Evolutionary conservation across 495 filamentous ascomycete species (phyloP), one percentile per base, ranked within the genome.

Genomic region (Hyaloscypha finlandica): DNA sequence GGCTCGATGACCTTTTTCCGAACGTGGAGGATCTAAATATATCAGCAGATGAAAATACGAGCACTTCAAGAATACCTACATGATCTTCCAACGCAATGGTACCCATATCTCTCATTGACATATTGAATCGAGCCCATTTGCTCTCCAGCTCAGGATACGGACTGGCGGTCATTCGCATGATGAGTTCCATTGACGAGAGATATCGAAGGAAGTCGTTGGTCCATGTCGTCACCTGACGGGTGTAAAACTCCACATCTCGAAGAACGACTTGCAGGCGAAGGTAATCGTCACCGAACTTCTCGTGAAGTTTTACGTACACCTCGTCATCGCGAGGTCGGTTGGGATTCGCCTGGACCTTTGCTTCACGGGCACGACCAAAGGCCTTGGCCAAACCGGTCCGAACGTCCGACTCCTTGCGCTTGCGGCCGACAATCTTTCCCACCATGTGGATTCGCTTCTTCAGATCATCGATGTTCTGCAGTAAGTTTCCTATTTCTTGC

Each of bases 381-480:
- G 90, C 92, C 70, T 96, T 94, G 3, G 91, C 89, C 25, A 98
- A 78, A 22, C 92, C 91, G 42, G 89, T 81, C 56, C 91, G 86
- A 61, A 94, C 90, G 79, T 97, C 93, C 0, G 92, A 93, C 67
- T 97, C 92, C 73, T 96, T 96, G 68, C 92, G 88, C 77, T 95
- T 95, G 51, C 92, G 85, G 56, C 88, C 64, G 48, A 95, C 89
- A 68, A 96, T 93, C 75, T 96, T 89, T 6, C 90, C 92, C 31
- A 98, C 89, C 63, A 96, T 84, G 69, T 97, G 92, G 30, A 91
- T 92, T 14, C 94, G 90, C 75, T 92, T 93, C 77, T 97, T 97
- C 69, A 92, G 84, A 66, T 94, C 92, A 79, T 98, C 96, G 73
- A 99, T 97, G 30, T 93, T 89, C 35, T 89, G 83, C 45, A 91